Base-by-base conservation (phyloP, 257 asterid genomes). In the Nicotiana knightiana region DNA sequence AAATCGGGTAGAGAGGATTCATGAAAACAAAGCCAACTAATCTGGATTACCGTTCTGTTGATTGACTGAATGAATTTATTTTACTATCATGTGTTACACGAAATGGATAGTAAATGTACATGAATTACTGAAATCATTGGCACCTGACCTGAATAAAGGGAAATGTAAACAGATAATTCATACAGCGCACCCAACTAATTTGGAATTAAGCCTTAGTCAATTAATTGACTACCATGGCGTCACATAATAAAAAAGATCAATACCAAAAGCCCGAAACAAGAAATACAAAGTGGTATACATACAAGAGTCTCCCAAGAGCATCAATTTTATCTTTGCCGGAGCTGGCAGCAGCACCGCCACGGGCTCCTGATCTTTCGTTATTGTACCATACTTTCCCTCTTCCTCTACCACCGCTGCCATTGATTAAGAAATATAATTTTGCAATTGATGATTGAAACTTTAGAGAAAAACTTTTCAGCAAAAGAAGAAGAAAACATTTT, bases 271-370 rank as follows among this genome's bases (percentile, higher is more conserved):
- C 33, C 7, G 24, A 3, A 71, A 24, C 8, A 6, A 46, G 79
- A 39, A 70, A 46, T 9, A 61, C 5, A 43, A 0, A 18, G 16
- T 35, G 15, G 57, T 76, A 76, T 39, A 57, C 97, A 81, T 88
- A 94, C 98, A 94, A 54, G 79, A 93, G 85, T 85, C 98, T 87
- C 76, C 98, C 97, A 82, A 94, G 93, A 67, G 96, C 91, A 85
- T 93, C 94, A 81, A 94, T 88, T 70, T 92, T 91, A 81, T 94
- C 93, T 76, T 84, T 88, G 35, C 91, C 93, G 24, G 87, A 65
- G 65, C 90, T 82, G 17, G 88, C 53, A 57, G 84, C 88, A 18
- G 83, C 84, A 13, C 87, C 63, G 16, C 87, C 86, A 28, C 89
- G 85, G 55, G 89, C 92, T 82, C 87, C 87, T 9, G 87, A 81